A percentile compares a stretch with the other conserved stretches of the same genome.
phyloP scores from a whole-genome alignment of 768 basidiomycete species.

The Hemileccinum impolitum region DNA sequence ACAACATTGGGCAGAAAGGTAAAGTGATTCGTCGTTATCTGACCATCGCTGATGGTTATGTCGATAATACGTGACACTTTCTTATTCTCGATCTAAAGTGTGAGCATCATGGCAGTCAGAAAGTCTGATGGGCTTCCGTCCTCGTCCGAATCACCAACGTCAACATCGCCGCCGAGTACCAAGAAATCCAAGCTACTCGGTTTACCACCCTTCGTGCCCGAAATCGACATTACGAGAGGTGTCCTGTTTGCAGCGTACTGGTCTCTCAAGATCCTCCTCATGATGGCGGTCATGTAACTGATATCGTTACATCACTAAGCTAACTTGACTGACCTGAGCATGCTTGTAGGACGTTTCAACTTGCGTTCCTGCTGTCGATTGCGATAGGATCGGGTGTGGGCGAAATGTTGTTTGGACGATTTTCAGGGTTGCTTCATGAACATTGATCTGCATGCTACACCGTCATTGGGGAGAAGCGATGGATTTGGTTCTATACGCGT shows the following conservation, averaged over 20 bases:
- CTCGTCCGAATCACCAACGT: too few relatives aligned
- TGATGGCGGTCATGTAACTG: conserved; percentile 71
- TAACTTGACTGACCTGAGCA: neutral
- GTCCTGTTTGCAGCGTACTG: conserved; percentile 53
- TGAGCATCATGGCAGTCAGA: conserved; percentile 27
- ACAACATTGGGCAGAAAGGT: conserved; percentile 56
- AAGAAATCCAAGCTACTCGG: conserved; percentile 21
- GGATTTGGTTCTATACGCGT: too few relatives aligned
- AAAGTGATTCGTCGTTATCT: neutral
- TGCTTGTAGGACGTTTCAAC: conserved; percentile 58
- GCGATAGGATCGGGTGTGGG: conserved; percentile 39
- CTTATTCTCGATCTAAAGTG: conserved; percentile 22
- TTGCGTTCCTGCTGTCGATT: conserved; percentile 55
- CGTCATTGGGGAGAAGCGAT: too few relatives aligned
- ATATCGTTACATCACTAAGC: neutral
- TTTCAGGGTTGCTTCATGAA: conserved; percentile 20
- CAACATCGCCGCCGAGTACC: neutral
- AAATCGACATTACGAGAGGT: conserved; percentile 64
- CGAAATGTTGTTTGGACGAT: conserved; percentile 48
- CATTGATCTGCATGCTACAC: conserved; percentile 5
- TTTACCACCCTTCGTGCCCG: conserved; percentile 54
- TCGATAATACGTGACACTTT: neutral
- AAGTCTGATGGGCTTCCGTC: conserved; percentile 18
- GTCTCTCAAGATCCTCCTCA: conserved; percentile 58
- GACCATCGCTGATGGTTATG: neutral